Conservation (phyloP, 2,329 filamentous ascomycete species). For the Leptographium flavum region DNA sequence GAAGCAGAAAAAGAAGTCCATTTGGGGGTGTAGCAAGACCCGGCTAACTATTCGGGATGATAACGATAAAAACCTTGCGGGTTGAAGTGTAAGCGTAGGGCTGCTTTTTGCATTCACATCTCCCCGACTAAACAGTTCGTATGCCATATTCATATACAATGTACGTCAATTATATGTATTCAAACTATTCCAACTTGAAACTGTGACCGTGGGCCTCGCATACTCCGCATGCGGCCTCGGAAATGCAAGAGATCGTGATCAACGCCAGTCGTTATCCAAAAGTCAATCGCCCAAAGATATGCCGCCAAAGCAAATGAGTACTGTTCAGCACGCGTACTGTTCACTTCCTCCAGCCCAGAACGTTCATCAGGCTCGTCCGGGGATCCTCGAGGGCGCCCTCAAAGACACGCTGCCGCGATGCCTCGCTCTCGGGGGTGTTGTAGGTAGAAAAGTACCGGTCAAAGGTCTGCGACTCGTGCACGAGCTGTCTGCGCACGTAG, state of each 20-base stretch:
- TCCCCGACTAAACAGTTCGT: no score
- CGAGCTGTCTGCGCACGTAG: slow-evolving; percentile 21
- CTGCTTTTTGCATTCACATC: no score
- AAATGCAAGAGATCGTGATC: neutral
- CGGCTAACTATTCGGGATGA: no score
- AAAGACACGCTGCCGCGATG: slow-evolving; percentile 19
- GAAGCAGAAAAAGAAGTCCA: no score
- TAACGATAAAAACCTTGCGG: no score
- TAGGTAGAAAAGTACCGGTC: slow-evolving; percentile 23
- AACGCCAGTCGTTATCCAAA: neutral
- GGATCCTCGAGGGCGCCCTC: slow-evolving; percentile 19
- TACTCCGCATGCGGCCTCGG: no score
- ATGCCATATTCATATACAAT: no score
- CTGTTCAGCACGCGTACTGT: neutral
- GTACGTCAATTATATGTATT: no score
- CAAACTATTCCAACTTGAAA: no score
- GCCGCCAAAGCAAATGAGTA: neutral
- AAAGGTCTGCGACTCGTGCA: slow-evolving; percentile 19
- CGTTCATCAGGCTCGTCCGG: slow-evolving; percentile 21
- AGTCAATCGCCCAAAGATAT: neutral
- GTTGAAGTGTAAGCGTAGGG: no score
- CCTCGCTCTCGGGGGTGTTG: slow-evolving; percentile 23
- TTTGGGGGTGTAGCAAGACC: no score
- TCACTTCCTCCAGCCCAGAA: slow-evolving; percentile 16
- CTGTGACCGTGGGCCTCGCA: no score